Evolutionary conservation across 495 filamentous ascomycete species (phyloP).

Genomic region (Penicillium canariense): DNA sequence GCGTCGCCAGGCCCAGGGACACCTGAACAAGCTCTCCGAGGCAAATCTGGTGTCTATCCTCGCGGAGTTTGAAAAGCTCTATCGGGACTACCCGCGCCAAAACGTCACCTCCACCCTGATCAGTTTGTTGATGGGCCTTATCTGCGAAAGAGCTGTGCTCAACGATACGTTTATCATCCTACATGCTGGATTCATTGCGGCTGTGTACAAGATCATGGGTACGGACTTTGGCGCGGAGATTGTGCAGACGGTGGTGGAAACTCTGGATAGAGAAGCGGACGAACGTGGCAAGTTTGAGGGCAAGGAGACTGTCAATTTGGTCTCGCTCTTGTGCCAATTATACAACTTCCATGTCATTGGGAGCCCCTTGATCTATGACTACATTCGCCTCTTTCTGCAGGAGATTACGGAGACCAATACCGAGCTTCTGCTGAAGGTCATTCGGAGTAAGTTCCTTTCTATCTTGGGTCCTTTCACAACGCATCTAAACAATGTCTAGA

Average conservation of each 20-base stretch:
- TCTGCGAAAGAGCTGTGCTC: slow-evolving; percentile 72
- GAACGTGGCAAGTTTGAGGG: slow-evolving; percentile 45
- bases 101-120: slow-evolving; percentile 78
- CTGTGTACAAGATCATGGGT: slow-evolving; percentile 80
- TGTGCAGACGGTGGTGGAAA: slow-evolving; percentile 71
- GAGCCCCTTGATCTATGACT: slow-evolving; percentile 82
- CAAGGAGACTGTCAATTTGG: slow-evolving; percentile 76
- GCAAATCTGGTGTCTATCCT: slow-evolving; percentile 81
- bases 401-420: slow-evolving; percentile 85
- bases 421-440: slow-evolving; percentile 81
- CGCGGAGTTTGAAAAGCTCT: slow-evolving; percentile 75
- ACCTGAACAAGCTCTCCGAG: slow-evolving; percentile 90
- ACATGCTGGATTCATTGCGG: slow-evolving; percentile 85
- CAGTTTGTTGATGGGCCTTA: slow-evolving; percentile 66
- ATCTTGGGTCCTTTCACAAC: background rate
- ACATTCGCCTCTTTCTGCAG: slow-evolving; percentile 71
- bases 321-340: slow-evolving; percentile 79
- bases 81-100: slow-evolving; percentile 74
- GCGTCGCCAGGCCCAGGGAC: slow-evolving; percentile 76
- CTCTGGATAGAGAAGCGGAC: slow-evolving; percentile 50
- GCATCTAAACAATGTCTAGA: slow-evolving; percentile 31
- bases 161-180: slow-evolving; percentile 88
- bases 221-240: slow-evolving; percentile 84
- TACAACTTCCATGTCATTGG: slow-evolving; percentile 91
- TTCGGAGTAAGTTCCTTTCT: slow-evolving; percentile 55